Evolutionary conservation across 495 filamentous ascomycete species (phyloP), one percentile per base, ranked within the genome.

Genomic region (Hypoxylon rickii): DNA sequence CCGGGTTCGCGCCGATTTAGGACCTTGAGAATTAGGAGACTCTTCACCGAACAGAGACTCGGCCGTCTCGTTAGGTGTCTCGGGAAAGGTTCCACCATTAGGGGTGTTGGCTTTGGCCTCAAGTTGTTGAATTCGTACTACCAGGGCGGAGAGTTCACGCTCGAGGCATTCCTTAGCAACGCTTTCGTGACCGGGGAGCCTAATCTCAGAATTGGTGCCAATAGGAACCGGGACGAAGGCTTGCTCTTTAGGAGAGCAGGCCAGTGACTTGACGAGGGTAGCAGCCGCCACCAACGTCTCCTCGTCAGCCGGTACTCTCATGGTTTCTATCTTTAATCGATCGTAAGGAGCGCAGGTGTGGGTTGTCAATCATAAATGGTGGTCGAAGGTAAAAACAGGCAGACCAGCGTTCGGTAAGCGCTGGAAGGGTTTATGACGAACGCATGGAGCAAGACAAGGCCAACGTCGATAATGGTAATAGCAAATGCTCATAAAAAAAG

Each of bases 111-210:
- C 82, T 73, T 83, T 81, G 55, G 76, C 78, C 74, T 91, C 87
- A 47, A 93, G 78, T 51, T 80, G 79, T 59, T 87, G 83, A 44
- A 93, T 76, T 38, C 89, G 76, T 50, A 81, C 75, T 43, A 83
- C 78, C 49, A 93, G 78, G 46, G 85, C 82, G 46, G 83, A 80
- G 42, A 93, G 79, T 66, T 90, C 89, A 50, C 75, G 75, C 70
- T 91, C 88, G 40, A 93, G 80, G 38, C 78, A 77, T 53, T 75
- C 72, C 73, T 93, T 93, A 40, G 84, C 80, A 47, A 79, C 63
- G 55, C 73, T 84, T 29, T 79, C 67, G 26, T 76, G 75, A 52
- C 89, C 89, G n/a, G 89, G 89, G 3, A 92, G 70, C 45, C 74
- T 76, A 55, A 86, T 66, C 48, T 73, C 66, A 56, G 79, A 79